These are phyloP conservation scores for Arxiozyma heterogenica DNA, from an alignment of 1,139 yeast species.

Conservation along the genomic window DNA sequence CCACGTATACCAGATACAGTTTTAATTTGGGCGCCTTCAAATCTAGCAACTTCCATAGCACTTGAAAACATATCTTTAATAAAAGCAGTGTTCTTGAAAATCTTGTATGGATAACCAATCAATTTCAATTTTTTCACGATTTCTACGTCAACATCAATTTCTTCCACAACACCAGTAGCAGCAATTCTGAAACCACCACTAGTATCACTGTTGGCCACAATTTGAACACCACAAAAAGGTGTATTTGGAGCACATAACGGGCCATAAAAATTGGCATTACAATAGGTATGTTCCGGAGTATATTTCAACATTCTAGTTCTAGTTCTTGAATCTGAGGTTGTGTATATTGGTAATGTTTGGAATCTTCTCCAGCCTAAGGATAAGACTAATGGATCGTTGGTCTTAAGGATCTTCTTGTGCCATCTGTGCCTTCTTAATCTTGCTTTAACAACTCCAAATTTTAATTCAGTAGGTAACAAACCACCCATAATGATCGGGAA, in stretches of 20 bases:
- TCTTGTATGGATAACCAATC: conserved; percentile 90
- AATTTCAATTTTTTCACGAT: conserved; percentile 92
- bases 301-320: conserved; percentile 96
- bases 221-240: conserved; percentile 90
- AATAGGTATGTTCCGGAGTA: conserved; percentile 96
- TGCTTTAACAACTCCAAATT: conserved; percentile 88
- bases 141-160: conserved; percentile 77
- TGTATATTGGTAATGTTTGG: conserved; percentile 90
- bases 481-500: conserved; percentile 90
- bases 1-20: conserved; percentile 97
- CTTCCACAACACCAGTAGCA: conserved; percentile 96
- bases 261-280: conserved; percentile 93
- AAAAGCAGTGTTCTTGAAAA: conserved; percentile 93
- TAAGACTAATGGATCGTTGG: conserved; percentile 89
- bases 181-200: conserved; percentile 90
- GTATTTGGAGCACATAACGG: conserved; percentile 97
- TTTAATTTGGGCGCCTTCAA: conserved; percentile 94
- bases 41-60: conserved; percentile 89
- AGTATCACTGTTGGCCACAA: conserved; percentile 73
- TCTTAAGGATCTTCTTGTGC: conserved; percentile 92
- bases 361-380: conserved; percentile 98
- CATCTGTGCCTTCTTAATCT: conserved; percentile 97
- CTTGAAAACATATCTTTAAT: conserved; percentile 93
- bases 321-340: conserved; percentile 94
- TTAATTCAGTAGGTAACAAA: conserved; percentile 75